phyloP scores from a whole-genome alignment of 495 filamentous ascomycete species.

The Amniculicola lignicola region DNA sequence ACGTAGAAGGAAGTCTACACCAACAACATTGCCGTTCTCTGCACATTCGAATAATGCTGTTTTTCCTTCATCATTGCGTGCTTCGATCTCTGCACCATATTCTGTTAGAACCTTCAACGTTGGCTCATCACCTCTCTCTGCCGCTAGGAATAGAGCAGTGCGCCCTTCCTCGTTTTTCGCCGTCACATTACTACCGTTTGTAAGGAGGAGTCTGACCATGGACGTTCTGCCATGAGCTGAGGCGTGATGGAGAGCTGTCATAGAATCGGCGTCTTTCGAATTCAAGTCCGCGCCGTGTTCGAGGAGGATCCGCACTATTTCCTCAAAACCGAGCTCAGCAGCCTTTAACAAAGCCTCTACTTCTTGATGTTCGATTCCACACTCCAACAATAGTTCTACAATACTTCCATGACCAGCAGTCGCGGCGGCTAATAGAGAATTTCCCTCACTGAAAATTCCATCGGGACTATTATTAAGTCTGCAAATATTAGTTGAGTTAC shows the following conservation, averaged over 20 bases:
- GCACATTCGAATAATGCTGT: not conserved
- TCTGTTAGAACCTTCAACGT: constrained; percentile 1
- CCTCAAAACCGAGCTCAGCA: constrained; percentile 1
- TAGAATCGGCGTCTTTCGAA: not conserved
- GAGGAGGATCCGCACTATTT: not conserved
- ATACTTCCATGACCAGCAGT: not conserved
- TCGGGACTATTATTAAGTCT: not conserved
- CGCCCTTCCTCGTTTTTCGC: not conserved
- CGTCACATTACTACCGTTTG: constrained; percentile 4
- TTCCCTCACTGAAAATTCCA: not conserved
- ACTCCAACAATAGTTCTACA: not conserved
- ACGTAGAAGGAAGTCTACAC: not conserved
- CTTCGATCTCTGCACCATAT: constrained; percentile 6
- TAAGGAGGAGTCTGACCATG: not conserved
- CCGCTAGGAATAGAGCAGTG: constrained; percentile 1
- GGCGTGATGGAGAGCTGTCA: not conserved
- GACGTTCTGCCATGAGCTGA: not conserved
- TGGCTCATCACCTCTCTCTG: constrained; percentile 1
- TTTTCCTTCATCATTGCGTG: constrained; percentile 1
- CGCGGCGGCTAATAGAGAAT: not conserved
- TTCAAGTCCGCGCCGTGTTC: not conserved
- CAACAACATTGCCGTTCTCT: not conserved
- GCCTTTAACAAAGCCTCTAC: constrained; percentile 1
- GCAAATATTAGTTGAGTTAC: too few species aligned
- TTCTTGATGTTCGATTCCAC: constrained; percentile 1